Conservation (phyloP, 805 yeast genomes). For the Cyberlindnera americana region DNA sequence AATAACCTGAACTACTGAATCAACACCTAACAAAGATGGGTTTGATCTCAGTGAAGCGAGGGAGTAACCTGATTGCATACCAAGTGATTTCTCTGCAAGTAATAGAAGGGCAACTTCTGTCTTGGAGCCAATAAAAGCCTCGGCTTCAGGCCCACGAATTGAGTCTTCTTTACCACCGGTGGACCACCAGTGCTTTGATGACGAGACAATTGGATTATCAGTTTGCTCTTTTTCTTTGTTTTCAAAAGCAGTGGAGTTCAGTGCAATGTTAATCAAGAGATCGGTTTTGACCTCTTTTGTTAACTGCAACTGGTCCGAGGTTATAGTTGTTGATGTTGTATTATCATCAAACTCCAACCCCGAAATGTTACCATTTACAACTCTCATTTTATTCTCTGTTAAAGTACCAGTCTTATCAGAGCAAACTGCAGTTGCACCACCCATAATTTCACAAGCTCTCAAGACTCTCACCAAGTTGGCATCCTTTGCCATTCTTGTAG, state of each 20-base stretch:
- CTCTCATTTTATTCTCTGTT: slow-evolving; percentile 91
- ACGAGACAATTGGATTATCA: slow-evolving; percentile 27
- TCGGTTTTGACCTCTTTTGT: slow-evolving; percentile 12
- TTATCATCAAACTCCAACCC: slow-evolving; percentile 51
- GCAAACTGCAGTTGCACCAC: slow-evolving; percentile 95
- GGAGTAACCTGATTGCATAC: slow-evolving; percentile 27
- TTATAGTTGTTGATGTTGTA: slow-evolving; percentile 12
- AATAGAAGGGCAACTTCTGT: slow-evolving; percentile 87
- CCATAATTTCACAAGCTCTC: slow-evolving; percentile 97
- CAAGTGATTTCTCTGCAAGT: slow-evolving; percentile 58
- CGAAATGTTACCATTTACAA: slow-evolving; percentile 75
- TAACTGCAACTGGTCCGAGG: slow-evolving; percentile 19
- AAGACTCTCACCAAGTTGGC: slow-evolving; percentile 93
- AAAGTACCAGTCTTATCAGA: slow-evolving; percentile 97
- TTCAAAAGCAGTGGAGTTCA: slow-evolving; percentile 92
- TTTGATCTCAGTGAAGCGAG: slow-evolving; percentile 46
- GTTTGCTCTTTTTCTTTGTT: slow-evolving; percentile 35
- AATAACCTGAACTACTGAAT: slow-evolving; percentile 59
- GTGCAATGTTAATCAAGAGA: slow-evolving; percentile 54
- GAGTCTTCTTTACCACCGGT: slow-evolving; percentile 10
- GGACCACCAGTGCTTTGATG: slow-evolving; percentile 19
- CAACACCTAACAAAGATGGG: slow-evolving; percentile 29
- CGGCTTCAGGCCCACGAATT: slow-evolving; percentile 29
- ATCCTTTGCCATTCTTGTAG: slow-evolving; percentile 96
- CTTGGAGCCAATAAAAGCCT: slow-evolving; percentile 83